Conservation (phyloP, 768 basidiomycete species). For the Rhodotorula sphaerocarpa region DNA sequence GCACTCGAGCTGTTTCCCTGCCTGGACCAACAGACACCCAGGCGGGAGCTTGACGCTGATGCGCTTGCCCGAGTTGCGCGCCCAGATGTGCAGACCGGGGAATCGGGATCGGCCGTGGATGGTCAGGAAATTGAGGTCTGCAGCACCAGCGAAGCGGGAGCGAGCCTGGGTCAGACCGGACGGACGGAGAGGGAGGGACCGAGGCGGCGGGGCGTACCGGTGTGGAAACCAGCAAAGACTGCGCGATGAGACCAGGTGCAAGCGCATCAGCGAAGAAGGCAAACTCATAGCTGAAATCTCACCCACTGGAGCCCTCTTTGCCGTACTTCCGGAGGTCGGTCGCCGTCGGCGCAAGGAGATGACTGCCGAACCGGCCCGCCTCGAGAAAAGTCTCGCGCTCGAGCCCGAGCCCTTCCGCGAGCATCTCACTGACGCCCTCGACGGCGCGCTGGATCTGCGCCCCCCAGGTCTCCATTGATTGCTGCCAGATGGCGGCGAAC, state of each 20-base stretch:
- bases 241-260: not conserved
- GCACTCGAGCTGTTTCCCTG: slow-evolving; percentile 90
- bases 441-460: slow-evolving; percentile 78
- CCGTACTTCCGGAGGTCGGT: slow-evolving; percentile 78
- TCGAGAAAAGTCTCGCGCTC: slow-evolving; percentile 61
- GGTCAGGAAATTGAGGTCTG: slow-evolving; percentile 84
- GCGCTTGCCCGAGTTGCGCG: slow-evolving; percentile 81
- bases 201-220: slow-evolving; percentile 37
- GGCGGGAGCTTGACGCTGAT: slow-evolving; percentile 78
- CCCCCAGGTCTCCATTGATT: slow-evolving; percentile 78
- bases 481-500: slow-evolving; percentile 60
- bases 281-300: no score
- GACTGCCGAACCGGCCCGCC: slow-evolving; percentile 83
- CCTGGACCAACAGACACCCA: slow-evolving; percentile 81
- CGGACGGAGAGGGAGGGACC: not conserved
- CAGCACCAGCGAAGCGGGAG: not conserved
- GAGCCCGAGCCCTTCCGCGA: slow-evolving; percentile 71
- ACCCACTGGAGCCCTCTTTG: slow-evolving; percentile 57
- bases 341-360: slow-evolving; percentile 85
- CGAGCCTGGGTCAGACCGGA: no score
- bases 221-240: slow-evolving; percentile 84
- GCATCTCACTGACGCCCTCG: slow-evolving; percentile 77
- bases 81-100: slow-evolving; percentile 89
- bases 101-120: slow-evolving; percentile 79
- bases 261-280: not conserved